Base-by-base conservation (phyloP, 495 filamentous ascomycete species). In the Tuber brumale region DNA sequence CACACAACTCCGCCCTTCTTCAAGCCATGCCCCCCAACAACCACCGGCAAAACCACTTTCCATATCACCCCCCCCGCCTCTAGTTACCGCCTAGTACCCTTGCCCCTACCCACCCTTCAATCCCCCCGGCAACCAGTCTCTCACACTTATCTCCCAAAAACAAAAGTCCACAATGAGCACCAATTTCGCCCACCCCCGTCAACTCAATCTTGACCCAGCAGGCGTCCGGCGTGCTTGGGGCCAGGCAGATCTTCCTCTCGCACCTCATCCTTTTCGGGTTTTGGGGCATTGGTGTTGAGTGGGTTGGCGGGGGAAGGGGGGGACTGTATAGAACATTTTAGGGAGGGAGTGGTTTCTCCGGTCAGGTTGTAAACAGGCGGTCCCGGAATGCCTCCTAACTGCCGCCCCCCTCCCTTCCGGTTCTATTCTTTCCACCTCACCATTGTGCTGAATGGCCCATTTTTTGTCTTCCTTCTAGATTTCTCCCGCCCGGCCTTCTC, bases 141-240 rank as follows among this genome's bases (percentile, higher is more conserved):
- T 95, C 92, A 83, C 97, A 97, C 66, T 87, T 0, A 57, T 86
- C 86, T 0, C 87, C 88, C 0, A 88, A 85, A n/a, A n/a, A n/a
- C n/a, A n/a, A n/a, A n/a, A n/a, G n/a, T n/a, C n/a, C n/a, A n/a
- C n/a, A n/a, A n/a, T n/a, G n/a, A n/a, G n/a, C n/a, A 57, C 88
- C 89, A 8, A 97, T 92, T 81, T 96, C 92, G 81, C 96, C 93
- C 71, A 95, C 90, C 51, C 89, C 90, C 46, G 90, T 87, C 91
- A 97, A 95, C 80, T 88, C 90, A 0, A 97, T 86, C 45, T 89
- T 86, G 6, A 91, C 84, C 94, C 94, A 97, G 70, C 88, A 88
- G 44, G 89, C 82, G 82, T 97, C 92, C 10, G 86, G 84, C 51
- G 85, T 83, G 12, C 84, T 78, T 0, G 94, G 93, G 0, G 94